Evolutionary conservation across 176 grass and related monocot genomes (phyloP).

Genomic region (Zea luxurians): DNA sequence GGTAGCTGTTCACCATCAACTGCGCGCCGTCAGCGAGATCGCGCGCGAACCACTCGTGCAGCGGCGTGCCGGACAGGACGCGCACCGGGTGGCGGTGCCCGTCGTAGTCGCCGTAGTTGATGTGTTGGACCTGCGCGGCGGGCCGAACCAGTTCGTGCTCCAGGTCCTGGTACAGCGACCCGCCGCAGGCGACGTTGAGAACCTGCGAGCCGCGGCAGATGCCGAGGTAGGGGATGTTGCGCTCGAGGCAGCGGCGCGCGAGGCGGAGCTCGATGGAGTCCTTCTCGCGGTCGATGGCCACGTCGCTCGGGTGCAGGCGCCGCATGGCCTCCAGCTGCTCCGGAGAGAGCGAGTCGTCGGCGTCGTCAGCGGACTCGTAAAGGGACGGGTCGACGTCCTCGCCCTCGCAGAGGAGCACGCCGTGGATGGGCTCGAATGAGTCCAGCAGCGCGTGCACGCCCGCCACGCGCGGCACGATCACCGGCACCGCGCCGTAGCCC

Average conservation of each 20-base stretch:
- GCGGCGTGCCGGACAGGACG: slow-evolving; percentile 53
- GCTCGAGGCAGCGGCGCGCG: slow-evolving; percentile 75
- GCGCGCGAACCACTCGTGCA: slow-evolving; percentile 69
- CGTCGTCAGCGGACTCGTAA: slow-evolving; percentile 22
- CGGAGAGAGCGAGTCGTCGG: slow-evolving; percentile 27
- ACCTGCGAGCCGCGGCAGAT: slow-evolving; percentile 96
- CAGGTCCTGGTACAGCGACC: slow-evolving; percentile 78
- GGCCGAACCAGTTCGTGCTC: slow-evolving; percentile 44
- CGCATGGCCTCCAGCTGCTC: slow-evolving; percentile 72
- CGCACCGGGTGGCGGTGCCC: slow-evolving; percentile 67
- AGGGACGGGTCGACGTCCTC: slow-evolving; percentile 88
- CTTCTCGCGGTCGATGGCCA: slow-evolving; percentile 72
- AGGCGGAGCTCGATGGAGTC: slow-evolving; percentile 91
- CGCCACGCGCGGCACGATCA: slow-evolving; percentile 87
- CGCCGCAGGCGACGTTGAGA: slow-evolving; percentile 86
- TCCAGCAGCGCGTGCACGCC: slow-evolving; percentile 71
- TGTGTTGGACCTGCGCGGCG: slow-evolving; percentile 40
- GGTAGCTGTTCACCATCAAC: slow-evolving; percentile 92
- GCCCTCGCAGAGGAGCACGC: slow-evolving; percentile 89
- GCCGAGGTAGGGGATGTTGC: slow-evolving; percentile 82
- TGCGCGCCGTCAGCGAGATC: slow-evolving; percentile 37
- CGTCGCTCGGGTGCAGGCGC: slow-evolving; percentile 73
- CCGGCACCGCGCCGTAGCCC: slow-evolving; percentile 70
- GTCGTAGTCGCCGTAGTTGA: slow-evolving; percentile 75
- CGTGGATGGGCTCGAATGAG: slow-evolving; percentile 94